Evolutionary conservation across 2,329 filamentous ascomycete species (phyloP), one percentile per base, ranked within the genome.

Genomic region (Verticillium longisporum): DNA sequence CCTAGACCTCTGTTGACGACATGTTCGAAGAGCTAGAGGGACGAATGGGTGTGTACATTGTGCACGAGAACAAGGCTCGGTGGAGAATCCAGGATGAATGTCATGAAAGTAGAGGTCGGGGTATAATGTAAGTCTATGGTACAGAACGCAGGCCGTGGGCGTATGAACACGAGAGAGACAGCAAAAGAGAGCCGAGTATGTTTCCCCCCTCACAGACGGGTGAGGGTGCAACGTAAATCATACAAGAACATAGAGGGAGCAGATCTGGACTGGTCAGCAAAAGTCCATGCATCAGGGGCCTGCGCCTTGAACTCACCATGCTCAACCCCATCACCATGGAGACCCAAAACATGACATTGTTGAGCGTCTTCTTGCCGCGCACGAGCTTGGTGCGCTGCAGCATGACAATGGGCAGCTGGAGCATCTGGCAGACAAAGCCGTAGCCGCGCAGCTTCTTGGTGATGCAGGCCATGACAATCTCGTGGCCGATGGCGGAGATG

Each of bases 401-500:
- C 73, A 93, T 86, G n/a, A 98, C 90, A 66, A 98, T 95, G 0
- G 95, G 95, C 67, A 98, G 83, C 80, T 99, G 95, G 64, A 96
- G 78, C 95, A 99, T 98, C 87, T 97, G 95, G 64, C 91, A 90
- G 21, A 96, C 71, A 72, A 97, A 96, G 10, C 94, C 95, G 71
- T 98, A 99, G 13, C 95, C 95, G 41, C 95, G 81, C 55, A 98
- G 81, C 78, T 99, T 98, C 80, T 97, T 94, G 32, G 93, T 97
- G 72, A 99, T 98, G 74, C 94, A 98, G 7, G 90, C 92, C 90
- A 99, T 96, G 69, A 99, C 91, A 61, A 99, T 83, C 75, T 99
- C 95, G 72, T 98, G 95, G 15, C 92, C 92, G 26, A 96, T 72
- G 38, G 95, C 91, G 62, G 88, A 93, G 69, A 98, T 89, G 61